phyloP scores from a whole-genome alignment of 2,329 filamentous ascomycete species.

The Fusarium sp. region DNA sequence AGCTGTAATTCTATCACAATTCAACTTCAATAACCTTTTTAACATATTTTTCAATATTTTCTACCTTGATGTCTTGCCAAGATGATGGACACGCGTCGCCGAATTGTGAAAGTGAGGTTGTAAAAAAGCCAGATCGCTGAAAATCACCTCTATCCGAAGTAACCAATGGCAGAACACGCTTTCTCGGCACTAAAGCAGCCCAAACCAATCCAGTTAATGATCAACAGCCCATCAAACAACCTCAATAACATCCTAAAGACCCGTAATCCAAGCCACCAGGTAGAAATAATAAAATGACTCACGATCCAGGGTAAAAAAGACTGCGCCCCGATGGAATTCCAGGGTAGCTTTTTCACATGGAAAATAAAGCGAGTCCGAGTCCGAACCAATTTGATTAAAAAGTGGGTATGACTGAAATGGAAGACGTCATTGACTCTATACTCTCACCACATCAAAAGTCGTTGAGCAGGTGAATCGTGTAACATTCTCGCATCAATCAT shows the following conservation, averaged over 20 bases:
- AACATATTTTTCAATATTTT: rapidly evolving
- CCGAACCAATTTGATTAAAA: conserved; percentile 15
- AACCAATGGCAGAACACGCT: conserved; percentile 23
- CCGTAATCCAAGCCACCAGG: not conserved
- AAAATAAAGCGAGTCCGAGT: conserved; percentile 6
- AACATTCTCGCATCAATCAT: not conserved
- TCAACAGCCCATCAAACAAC: not conserved
- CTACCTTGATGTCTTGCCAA: not conserved
- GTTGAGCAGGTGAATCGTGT: not conserved
- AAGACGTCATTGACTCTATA: conserved; percentile 39
- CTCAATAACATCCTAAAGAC: not conserved
- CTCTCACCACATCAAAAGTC: conserved; percentile 15
- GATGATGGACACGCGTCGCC: not conserved
- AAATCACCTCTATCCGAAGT: not conserved
- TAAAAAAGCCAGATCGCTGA: not conserved
- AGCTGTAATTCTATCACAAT: not conserved
- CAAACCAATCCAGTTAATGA: conserved; percentile 4
- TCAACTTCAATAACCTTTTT: rapidly evolving
- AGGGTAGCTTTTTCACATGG: conserved; percentile 22
- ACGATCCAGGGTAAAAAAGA: not conserved
- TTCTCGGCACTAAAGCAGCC: not conserved
- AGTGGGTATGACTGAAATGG: conserved; percentile 23
- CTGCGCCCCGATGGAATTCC: conserved; percentile 5
- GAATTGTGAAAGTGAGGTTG: not conserved
- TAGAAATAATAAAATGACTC: not conserved